Conservation (phyloP, 306 rosid species). For the Hylodesmum podocarpum region DNA sequence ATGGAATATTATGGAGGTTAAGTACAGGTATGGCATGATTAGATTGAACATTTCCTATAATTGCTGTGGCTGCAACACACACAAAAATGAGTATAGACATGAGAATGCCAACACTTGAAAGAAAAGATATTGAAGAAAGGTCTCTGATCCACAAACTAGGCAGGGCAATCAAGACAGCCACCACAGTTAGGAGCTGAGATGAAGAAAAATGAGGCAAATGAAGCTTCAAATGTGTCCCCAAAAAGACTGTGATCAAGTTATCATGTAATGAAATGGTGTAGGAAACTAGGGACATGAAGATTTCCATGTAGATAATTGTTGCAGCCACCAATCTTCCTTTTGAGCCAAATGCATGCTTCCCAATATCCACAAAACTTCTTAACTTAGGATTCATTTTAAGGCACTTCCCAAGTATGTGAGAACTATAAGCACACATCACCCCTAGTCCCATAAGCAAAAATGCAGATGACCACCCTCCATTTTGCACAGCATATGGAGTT, state of each 20-base stretch:
- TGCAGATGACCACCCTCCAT: slow-evolving; percentile 63
- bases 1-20: slow-evolving; percentile 54
- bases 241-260: slow-evolving; percentile 48
- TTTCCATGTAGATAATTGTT: slow-evolving; percentile 56
- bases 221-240: slow-evolving; percentile 38
- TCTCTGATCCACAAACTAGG: slow-evolving; percentile 73
- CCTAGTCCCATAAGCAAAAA: slow-evolving; percentile 59
- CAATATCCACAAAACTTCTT: slow-evolving; percentile 60
- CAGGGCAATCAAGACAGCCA: slow-evolving; percentile 55
- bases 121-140: slow-evolving; percentile 65
- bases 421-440: slow-evolving; percentile 45
- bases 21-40: slow-evolving; percentile 52
- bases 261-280: slow-evolving; percentile 83
- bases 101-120: slow-evolving; percentile 61
- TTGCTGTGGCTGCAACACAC: slow-evolving; percentile 50
- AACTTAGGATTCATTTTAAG: slow-evolving; percentile 55
- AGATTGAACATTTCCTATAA: slow-evolving; percentile 45
- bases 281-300: slow-evolving; percentile 79
- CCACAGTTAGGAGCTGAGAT: slow-evolving; percentile 48
- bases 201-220: slow-evolving; percentile 37
- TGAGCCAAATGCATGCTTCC: slow-evolving; percentile 62
- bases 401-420: slow-evolving; percentile 63
- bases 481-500: slow-evolving; percentile 66
- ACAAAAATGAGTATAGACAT: slow-evolving; percentile 60
- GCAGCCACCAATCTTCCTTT: slow-evolving; percentile 55